Evolutionary conservation across 2,329 filamentous ascomycete genomes (phyloP), one percentile per base, ranked within the genome.

Genomic region (Mariannaea elegans): DNA sequence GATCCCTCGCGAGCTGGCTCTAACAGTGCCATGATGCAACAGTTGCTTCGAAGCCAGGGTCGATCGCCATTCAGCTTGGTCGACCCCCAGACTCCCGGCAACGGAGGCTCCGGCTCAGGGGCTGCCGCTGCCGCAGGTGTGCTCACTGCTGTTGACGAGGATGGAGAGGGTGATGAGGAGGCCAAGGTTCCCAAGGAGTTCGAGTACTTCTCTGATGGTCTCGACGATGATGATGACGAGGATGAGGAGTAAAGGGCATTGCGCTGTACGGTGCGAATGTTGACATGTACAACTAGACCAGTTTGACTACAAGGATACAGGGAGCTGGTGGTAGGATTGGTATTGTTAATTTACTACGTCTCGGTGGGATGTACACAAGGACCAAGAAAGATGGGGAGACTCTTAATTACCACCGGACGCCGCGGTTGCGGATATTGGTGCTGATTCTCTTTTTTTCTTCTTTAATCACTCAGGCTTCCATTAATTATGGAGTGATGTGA

Each of bases 141-240:
- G 2, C 80, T 97, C 67, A 97, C 91, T 4, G 90, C 93, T 6
- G 87, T 97, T 4, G 94, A 97, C 70, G 94, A 98, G 76, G 91
- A 94, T 69, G 87, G 83, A 9, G 90, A 92, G 62, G 88, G 83
- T 31, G 89, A 86, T 12, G 89, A 90, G 68, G 92, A 94, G 73
- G 92, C 92, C 2, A 79, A 84, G 34, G 75, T 87, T 7, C 92
- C 92, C 5, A 78, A 80, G 10, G 89, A 92, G 50, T 95, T 95
- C 76, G 90, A 94, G 61, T 94, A 95, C 75, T 88, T 90, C 68
- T 89, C 89, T 5, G 90, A 92, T 53, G 84, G 80, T 7, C 87
- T 87, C 49, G 81, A 82, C 47, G 84, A 81, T 2, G 87, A 87
- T 42, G 81, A 82, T 3, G 70, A 69, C 2, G 69, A 70, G 3